Evolutionary conservation across 441 rosid genomes (phyloP).

Genomic region (Iberis amara): DNA sequence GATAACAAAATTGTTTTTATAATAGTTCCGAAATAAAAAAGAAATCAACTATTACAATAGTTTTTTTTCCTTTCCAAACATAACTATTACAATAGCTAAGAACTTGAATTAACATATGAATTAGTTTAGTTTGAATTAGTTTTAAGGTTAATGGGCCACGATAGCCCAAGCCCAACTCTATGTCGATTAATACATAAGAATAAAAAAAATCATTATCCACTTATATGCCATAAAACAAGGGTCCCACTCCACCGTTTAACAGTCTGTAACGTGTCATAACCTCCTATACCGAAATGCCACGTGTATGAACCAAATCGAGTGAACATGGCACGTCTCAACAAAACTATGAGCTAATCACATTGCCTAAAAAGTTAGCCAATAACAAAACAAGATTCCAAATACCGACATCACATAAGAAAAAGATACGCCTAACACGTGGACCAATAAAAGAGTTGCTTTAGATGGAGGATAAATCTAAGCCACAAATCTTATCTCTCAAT

Average conservation of each 20-base stretch:
- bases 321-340: constrained; percentile 11
- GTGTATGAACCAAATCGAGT: background rate
- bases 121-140: no score
- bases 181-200: no score
- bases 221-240: background rate
- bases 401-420: constrained; percentile 30
- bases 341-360: background rate
- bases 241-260: constrained; percentile 23
- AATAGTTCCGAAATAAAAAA: no score
- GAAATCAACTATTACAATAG: no score
- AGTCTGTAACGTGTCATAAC: constrained; percentile 16
- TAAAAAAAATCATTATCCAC: no score
- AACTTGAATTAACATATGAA: no score
- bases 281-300: background rate
- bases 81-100: no score
- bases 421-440: constrained; percentile 28
- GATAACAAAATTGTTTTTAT: no score
- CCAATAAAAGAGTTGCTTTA: constrained; percentile 29
- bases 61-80: no score
- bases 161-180: no score
- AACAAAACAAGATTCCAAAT: background rate
- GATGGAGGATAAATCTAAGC: constrained; percentile 31
- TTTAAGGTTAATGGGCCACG: no score
- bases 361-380: constrained; percentile 22
- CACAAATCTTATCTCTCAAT: constrained; percentile 22